A percentile compares a stretch with the other conserved stretches of the same genome.
Evolutionary conservation across 768 basidiomycete species (phyloP).

Genomic region (Kwoniella pini): DNA sequence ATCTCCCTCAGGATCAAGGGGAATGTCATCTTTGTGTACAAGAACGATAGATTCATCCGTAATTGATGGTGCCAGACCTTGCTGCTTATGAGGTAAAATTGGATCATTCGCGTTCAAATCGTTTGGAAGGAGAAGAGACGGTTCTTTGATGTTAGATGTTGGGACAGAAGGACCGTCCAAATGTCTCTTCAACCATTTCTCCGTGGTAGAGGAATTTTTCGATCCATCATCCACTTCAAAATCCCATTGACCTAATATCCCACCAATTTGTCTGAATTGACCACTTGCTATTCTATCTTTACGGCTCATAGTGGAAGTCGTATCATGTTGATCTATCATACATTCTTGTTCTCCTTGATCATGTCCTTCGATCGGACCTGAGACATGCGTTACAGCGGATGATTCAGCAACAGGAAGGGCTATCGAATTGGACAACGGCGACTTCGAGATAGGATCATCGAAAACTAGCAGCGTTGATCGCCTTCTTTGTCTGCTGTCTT

Average conservation of each 20-base stretch:
- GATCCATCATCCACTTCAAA: slow-evolving; percentile 21
- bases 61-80: background rate
- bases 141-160: too few relatives aligned
- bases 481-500: background rate
- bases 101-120: background rate
- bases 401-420: background rate
- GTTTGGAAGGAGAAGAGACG: too few relatives aligned
- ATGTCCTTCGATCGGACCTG: too few relatives aligned
- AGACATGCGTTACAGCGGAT: background rate
- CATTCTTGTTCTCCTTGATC: background rate
- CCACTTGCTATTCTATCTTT: slow-evolving; percentile 19
- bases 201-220: slow-evolving; percentile 3
- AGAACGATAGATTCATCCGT: slow-evolving; percentile 2
- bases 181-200: slow-evolving; percentile 2
- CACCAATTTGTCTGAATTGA: slow-evolving; percentile 31
- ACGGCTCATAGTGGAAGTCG: background rate
- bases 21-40: background rate
- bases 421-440: background rate
- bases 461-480: slow-evolving; percentile 5
- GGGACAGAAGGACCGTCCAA: too few relatives aligned
- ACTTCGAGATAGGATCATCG: background rate
- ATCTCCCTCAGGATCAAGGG: background rate
- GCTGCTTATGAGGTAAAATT: too few relatives aligned
- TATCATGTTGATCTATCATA: background rate
- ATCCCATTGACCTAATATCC: slow-evolving; percentile 30